Conservation (phyloP, 106 monocot genomes). For the Acanthochlamys bracteata region DNA sequence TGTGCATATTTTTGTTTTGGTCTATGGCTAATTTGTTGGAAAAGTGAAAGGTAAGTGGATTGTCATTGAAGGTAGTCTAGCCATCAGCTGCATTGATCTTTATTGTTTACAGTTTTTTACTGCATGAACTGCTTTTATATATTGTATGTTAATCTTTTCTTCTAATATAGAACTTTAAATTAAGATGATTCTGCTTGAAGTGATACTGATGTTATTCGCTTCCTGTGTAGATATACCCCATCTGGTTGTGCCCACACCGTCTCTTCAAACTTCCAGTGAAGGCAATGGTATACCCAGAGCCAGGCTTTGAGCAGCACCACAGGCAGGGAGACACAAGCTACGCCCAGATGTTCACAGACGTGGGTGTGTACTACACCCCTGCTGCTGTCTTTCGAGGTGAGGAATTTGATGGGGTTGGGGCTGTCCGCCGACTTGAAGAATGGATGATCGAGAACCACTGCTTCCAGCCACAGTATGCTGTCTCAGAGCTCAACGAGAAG, state of each 20-base stretch:
- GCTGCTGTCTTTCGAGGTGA: constrained; percentile 5
- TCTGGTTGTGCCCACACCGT: constrained; percentile 14
- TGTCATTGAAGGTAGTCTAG: no score
- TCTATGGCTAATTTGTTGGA: not conserved
- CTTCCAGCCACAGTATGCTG: constrained; percentile 14
- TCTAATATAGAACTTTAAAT: not conserved
- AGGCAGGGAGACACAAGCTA: constrained; percentile 7
- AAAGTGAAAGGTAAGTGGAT: no score
- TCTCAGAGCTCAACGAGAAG: constrained; percentile 10
- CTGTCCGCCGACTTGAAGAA: constrained; percentile 4
- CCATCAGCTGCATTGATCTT: no score
- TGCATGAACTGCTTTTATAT: not conserved
- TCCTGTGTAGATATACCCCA: constrained; percentile 8
- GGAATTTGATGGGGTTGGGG: constrained; percentile 6
- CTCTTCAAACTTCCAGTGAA: constrained; percentile 12
- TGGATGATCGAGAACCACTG: constrained; percentile 11
- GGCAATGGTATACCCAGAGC: constrained; percentile 9
- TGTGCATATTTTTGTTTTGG: not conserved
- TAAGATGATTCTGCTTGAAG: not conserved
- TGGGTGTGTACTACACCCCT: constrained; percentile 11
- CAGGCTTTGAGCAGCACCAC: constrained; percentile 7
- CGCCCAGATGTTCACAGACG: constrained; percentile 14
- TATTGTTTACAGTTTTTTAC: no score
- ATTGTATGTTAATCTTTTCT: not conserved
- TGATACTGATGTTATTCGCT: not conserved